phyloP scores from a whole-genome alignment of 2,329 filamentous ascomycete species.

The Exophiala calicioides region DNA sequence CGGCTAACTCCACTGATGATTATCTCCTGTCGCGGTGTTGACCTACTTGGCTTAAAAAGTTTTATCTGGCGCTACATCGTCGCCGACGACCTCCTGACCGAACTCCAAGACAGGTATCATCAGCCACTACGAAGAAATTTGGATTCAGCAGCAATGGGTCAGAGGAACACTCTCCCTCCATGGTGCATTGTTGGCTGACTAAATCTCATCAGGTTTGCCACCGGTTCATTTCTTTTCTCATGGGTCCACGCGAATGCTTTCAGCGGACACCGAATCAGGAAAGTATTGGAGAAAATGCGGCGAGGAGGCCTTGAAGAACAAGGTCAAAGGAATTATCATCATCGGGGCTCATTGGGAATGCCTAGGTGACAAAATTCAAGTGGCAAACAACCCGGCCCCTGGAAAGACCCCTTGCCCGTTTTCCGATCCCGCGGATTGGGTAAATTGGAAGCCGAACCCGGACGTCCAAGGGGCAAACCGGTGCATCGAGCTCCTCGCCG shows the following conservation, averaged over 20 bases:
- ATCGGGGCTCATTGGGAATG: conserved; percentile 72
- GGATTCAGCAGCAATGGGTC: conserved; percentile 3
- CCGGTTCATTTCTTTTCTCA: conserved; percentile 70
- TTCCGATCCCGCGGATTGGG: conserved; percentile 66
- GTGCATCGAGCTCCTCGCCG: conserved; percentile 52
- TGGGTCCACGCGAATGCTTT: conserved; percentile 72
- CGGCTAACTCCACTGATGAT: too few relatives aligned
- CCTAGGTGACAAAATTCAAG: conserved; percentile 57
- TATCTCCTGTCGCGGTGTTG: too few relatives aligned
- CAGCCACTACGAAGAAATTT: too few relatives aligned
- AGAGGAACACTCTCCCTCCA: background rate
- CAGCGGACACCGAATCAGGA: conserved; percentile 62
- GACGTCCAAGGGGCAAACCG: conserved; percentile 56
- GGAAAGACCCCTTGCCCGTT: conserved; percentile 53
- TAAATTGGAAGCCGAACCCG: conserved; percentile 60
- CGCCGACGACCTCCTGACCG: too few relatives aligned
- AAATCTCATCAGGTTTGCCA: too few relatives aligned
- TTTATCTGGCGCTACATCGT: too few relatives aligned
- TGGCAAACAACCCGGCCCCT: conserved; percentile 53
- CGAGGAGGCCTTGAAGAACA: conserved; percentile 60
- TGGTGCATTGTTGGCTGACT: background rate
- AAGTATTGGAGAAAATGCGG: conserved; percentile 67
- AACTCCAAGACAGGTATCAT: too few relatives aligned
- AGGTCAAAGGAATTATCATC: conserved; percentile 64
- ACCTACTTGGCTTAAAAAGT: too few relatives aligned